Base-by-base conservation (phyloP, 2,329 filamentous ascomycete species). In the Madurella mycetomatis region DNA sequence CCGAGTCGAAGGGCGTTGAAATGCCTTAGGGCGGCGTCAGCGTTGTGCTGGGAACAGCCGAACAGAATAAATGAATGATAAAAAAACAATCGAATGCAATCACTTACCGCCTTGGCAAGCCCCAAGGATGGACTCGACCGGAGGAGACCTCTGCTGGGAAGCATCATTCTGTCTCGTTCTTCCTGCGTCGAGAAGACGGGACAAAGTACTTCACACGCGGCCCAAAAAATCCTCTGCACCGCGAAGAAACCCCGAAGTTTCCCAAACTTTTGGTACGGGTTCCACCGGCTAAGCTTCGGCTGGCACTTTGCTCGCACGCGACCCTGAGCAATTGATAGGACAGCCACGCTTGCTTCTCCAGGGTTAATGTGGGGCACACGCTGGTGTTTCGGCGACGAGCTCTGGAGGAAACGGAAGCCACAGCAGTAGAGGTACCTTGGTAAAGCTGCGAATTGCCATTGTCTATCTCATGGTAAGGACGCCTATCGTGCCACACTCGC, bases 111-210 rank as follows among this genome's bases (percentile, higher is more conserved):
- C 60, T 63, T 67, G 64, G 71, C 67, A 64, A 73, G 64, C 64
- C 70, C 72, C 60, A 75, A 67, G 60, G 73, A 70, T 50, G 73
- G 72, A 65, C 69, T 68, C 55, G 75, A 72, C 69, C 72, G 76
- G 58, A 75, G 70, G 52, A 82, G 64, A 61, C 78, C 76, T 75
- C 75, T 76, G 61, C 77, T 77, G 65, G 77, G 76, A 66, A 84
- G 71, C 81, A 84, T 84, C 47, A 49, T 62, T 11, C 9, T 15
- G 59, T 47, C 53, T 53, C 39, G 40, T 31, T 18, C 50, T 51
- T 47, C 13, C 39, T 45, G 49, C 34, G 39, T 25, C 42, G 55
- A 51, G 42, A 40, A 44, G 25, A n/a, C 25, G 25, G 25, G 25
- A 25, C 25, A 25, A 7, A 25, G 25, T 25, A 25, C 25, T 25